Percentiles rank a stretch among this genome's conserved stretches.
Conservation (phyloP, 768 basidiomycete genomes). For the Trametes cinnabarina region DNA sequence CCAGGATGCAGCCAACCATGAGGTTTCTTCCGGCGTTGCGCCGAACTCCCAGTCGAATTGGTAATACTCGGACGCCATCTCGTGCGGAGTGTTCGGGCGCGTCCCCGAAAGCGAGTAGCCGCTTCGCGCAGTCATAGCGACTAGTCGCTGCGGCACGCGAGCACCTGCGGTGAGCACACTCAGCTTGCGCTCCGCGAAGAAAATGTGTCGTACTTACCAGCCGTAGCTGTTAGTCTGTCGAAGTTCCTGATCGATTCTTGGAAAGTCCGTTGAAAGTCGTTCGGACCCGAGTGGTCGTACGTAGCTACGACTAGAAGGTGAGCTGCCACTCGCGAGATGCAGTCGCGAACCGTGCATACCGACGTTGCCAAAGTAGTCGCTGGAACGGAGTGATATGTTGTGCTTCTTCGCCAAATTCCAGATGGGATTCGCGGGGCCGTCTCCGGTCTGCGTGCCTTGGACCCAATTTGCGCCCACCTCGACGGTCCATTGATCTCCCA, state of each 20-base stretch:
- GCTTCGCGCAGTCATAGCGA: slow-evolving; percentile 53
- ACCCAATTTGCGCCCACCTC: slow-evolving; percentile 66
- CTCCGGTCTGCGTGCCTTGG: slow-evolving; percentile 46
- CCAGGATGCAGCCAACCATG: slow-evolving; percentile 64
- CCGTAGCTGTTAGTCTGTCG: slow-evolving; percentile 39
- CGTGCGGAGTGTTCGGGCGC: slow-evolving; percentile 44
- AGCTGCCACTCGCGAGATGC: not conserved
- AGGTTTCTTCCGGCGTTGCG: slow-evolving; percentile 61
- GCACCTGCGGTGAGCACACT: slow-evolving; percentile 33
- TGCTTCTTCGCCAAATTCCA: slow-evolving; percentile 56
- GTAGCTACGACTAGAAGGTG: slow-evolving; percentile 39
- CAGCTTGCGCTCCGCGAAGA: not conserved
- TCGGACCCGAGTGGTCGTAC: slow-evolving; percentile 49
- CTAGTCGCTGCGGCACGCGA: slow-evolving; percentile 43
- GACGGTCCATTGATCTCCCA: slow-evolving; percentile 47
- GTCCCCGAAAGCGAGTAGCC: slow-evolving; percentile 53
- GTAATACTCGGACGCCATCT: slow-evolving; percentile 57
- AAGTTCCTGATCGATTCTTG: slow-evolving; percentile 41
- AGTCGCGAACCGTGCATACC: slow-evolving; percentile 36
- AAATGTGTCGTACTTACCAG: slow-evolving; percentile 35
- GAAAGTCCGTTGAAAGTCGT: slow-evolving; percentile 48
- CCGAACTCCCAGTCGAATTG: slow-evolving; percentile 50
- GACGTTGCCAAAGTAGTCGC: slow-evolving; percentile 40
- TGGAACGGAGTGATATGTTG: slow-evolving; percentile 44
- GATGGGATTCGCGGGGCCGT: slow-evolving; percentile 59